phyloP scores from a whole-genome alignment of 805 yeast genomes.

The Candida ipomoeae region DNA sequence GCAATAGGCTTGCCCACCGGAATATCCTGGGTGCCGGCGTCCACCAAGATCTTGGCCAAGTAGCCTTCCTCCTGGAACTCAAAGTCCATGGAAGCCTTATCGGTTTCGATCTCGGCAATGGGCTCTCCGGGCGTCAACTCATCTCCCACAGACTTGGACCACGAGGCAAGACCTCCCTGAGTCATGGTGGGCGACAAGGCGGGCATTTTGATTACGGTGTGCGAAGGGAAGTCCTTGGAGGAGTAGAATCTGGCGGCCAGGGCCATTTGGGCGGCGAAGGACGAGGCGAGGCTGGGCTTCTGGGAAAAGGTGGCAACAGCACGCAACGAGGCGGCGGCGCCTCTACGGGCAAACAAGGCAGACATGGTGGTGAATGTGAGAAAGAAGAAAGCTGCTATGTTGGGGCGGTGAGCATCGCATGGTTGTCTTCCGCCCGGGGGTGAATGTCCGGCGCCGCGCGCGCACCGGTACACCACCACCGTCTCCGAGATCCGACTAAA shows the following conservation, averaged over 20 bases:
- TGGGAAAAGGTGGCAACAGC: constrained; percentile 20
- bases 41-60: constrained; percentile 81
- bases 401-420: constrained; percentile 22
- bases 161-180: constrained; percentile 83
- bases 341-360: constrained; percentile 35
- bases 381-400: constrained; percentile 16
- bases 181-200: constrained; percentile 99
- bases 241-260: constrained; percentile 33
- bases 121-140: constrained; percentile 86
- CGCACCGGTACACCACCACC: constrained; percentile 1
- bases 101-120: constrained; percentile 95
- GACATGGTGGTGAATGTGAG: constrained; percentile 35
- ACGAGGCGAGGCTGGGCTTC: constrained; percentile 16
- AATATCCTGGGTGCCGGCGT: constrained; percentile 81
- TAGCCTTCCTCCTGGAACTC: constrained; percentile 97
- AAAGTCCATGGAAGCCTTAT: constrained; percentile 96
- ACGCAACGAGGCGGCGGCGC: constrained; percentile 24
- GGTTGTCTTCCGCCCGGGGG: constrained; percentile 30
- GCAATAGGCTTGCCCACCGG: constrained; percentile 96
- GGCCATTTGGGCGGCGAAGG: constrained; percentile 28
- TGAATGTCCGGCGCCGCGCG: constrained; percentile 18
- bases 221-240: constrained; percentile 62
- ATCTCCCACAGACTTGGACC: constrained; percentile 92
- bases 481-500: no score
- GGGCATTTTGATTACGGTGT: constrained; percentile 93